Evolutionary conservation across 768 basidiomycete species (phyloP).

Genomic region (Solioccasus polychromus): DNA sequence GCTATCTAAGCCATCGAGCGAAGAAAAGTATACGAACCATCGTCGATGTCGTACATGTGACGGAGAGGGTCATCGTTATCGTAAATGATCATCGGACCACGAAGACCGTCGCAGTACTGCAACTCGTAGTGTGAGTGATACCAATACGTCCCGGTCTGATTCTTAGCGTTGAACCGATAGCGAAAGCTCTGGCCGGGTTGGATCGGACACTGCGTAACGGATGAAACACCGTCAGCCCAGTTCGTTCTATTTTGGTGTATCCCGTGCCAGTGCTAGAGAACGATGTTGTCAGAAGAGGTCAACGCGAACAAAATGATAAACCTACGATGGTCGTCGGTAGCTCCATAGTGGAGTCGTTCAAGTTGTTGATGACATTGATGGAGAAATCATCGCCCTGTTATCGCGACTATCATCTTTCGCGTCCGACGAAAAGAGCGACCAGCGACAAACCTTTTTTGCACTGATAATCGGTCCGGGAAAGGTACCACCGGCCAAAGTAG

Average conservation of each 20-base stretch:
- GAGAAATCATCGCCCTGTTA: slow-evolving; percentile 38
- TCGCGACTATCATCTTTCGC: neutral
- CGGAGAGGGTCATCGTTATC: slow-evolving; percentile 43
- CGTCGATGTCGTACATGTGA: slow-evolving; percentile 44
- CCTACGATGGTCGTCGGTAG: slow-evolving; percentile 41
- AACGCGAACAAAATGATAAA: neutral
- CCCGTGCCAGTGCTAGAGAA: slow-evolving; percentile 32
- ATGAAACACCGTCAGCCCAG: slow-evolving; percentile 35
- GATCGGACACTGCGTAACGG: slow-evolving; percentile 45
- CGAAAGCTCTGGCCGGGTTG: slow-evolving; percentile 32
- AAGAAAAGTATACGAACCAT: too few species aligned
- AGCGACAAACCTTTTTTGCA: slow-evolving; percentile 36
- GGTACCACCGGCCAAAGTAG: slow-evolving; percentile 43
- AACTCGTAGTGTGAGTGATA: slow-evolving; percentile 40
- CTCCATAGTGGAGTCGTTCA: slow-evolving; percentile 47
- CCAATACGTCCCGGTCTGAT: slow-evolving; percentile 48
- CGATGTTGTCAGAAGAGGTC: slow-evolving; percentile 13
- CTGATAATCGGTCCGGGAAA: slow-evolving; percentile 50
- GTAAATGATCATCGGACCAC: slow-evolving; percentile 44
- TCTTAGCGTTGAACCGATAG: slow-evolving; percentile 31
- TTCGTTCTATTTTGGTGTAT: slow-evolving; percentile 28
- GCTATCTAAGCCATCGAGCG: too few species aligned
- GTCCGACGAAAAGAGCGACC: neutral
- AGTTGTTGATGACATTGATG: slow-evolving; percentile 42
- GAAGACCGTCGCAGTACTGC: slow-evolving; percentile 44